Evolutionary conservation across 495 filamentous ascomycete genomes (phyloP).

Genomic region (Aspergillus heteromorphus): DNA sequence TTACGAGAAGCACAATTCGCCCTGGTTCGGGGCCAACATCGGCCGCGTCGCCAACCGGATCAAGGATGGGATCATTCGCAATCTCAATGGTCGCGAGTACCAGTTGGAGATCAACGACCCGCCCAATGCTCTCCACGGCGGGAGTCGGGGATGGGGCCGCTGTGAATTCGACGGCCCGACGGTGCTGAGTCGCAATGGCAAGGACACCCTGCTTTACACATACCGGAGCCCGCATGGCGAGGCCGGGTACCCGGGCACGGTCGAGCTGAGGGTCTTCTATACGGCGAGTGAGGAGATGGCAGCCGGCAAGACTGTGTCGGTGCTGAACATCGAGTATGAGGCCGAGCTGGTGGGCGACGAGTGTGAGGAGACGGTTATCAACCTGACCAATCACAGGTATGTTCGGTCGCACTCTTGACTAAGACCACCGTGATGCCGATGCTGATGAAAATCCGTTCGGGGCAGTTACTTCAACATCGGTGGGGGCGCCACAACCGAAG

Average conservation of each 20-base stretch:
- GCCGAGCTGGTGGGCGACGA: slow-evolving; percentile 70
- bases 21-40: slow-evolving; percentile 89
- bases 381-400: slow-evolving; percentile 92
- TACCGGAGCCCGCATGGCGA: slow-evolving; percentile 71
- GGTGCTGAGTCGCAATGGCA: slow-evolving; percentile 59
- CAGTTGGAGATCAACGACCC: slow-evolving; percentile 68
- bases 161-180: slow-evolving; percentile 71
- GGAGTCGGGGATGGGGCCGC: slow-evolving; percentile 78
- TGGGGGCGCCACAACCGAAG: slow-evolving; percentile 61
- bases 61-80: slow-evolving; percentile 60
- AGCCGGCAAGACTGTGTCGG: slow-evolving; percentile 45
- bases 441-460: neutral
- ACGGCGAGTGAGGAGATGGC: slow-evolving; percentile 62
- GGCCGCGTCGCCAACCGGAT: slow-evolving; percentile 89
- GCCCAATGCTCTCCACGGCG: slow-evolving; percentile 78
- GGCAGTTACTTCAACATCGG: slow-evolving; percentile 90
- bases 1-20: slow-evolving; percentile 67
- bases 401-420: slow-evolving; percentile 11
- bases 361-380: slow-evolving; percentile 80
- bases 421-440: neutral
- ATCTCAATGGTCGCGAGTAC: slow-evolving; percentile 68
- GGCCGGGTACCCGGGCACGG: slow-evolving; percentile 79
- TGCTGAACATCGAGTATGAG: slow-evolving; percentile 84
- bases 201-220: slow-evolving; percentile 70
- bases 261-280: slow-evolving; percentile 75